These are phyloP conservation scores for Rhizopogon hawkerae DNA, from an alignment of 1,284 basidiomycete species.

Conservation along the genomic window DNA sequence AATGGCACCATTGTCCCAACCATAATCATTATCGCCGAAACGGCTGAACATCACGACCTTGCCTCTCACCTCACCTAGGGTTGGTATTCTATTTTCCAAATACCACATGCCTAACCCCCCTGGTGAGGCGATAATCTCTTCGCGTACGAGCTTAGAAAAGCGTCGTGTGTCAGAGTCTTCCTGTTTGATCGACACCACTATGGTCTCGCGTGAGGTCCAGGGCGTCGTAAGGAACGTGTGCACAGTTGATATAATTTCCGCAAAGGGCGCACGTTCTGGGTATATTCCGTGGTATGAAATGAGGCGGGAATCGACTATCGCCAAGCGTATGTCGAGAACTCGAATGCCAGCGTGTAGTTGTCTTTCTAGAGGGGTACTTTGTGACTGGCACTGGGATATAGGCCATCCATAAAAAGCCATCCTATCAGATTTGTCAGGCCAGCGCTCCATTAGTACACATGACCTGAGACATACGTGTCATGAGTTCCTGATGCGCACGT, in stretches of 20 bases:
- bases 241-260: conserved; percentile 50
- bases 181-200: conserved; percentile 82
- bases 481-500: conserved; percentile 46
- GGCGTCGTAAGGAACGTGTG: conserved; percentile 58
- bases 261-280: conserved; percentile 62
- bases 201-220: conserved; percentile 52
- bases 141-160: conserved; percentile 62
- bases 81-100: conserved; percentile 69
- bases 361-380: conserved; percentile 40
- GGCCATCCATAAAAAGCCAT: conserved; percentile 79
- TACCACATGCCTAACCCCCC: conserved; percentile 69
- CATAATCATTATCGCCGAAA: conserved; percentile 59
- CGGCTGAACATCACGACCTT: conserved; percentile 77
- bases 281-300: conserved; percentile 75
- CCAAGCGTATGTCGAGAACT: conserved; percentile 72
- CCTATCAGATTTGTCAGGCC: conserved; percentile 25
- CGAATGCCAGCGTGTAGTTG: conserved; percentile 69
- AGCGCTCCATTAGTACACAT: conserved; percentile 2
- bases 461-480: conserved; percentile 45
- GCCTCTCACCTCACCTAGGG: conserved; percentile 73
- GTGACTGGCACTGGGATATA: conserved; percentile 64
- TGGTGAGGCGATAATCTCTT: conserved; percentile 49
- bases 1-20: conserved; percentile 61
- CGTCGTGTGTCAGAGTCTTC: conserved; percentile 50
- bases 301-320: conserved; percentile 54